These are phyloP conservation scores for Sphagnurus paluster DNA, from an alignment of 1,284 basidiomycete species.

Conservation along the genomic window DNA sequence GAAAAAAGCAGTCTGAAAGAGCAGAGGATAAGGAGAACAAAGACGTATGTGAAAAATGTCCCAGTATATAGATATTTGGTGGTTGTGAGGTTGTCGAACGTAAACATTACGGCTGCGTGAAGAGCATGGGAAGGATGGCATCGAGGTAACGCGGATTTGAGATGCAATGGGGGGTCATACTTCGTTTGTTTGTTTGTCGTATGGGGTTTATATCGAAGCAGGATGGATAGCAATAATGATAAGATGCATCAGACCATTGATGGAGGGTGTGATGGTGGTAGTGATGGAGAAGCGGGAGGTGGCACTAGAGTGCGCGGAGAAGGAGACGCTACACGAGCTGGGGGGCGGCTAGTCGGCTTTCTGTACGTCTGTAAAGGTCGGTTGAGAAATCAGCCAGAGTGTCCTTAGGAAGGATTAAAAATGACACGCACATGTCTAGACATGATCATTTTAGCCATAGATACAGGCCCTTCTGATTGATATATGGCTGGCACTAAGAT, in stretches of 20 bases:
- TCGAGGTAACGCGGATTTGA: slow-evolving; percentile 9
- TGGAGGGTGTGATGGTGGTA: slow-evolving; percentile 15
- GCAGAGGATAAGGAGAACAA: neutral
- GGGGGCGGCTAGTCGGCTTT: slow-evolving; percentile 35
- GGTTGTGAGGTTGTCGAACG: too few species aligned
- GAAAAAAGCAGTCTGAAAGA: neutral
- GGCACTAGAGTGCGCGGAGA: slow-evolving; percentile 7
- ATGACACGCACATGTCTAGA: slow-evolving; percentile 39
- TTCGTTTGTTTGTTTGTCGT: slow-evolving; percentile 5
- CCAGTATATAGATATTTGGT: neutral
- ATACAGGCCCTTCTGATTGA: slow-evolving; percentile 38
- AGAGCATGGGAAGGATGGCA: slow-evolving; percentile 10
- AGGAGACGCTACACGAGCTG: slow-evolving; percentile 23
- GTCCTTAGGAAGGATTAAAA: neutral
- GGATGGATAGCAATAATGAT: slow-evolving; percentile 22
- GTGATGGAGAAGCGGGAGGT: slow-evolving; percentile 8
- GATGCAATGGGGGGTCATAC: slow-evolving; percentile 5
- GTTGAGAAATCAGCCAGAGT: slow-evolving; percentile 1
- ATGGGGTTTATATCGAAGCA: slow-evolving; percentile 7
- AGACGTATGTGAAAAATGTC: neutral
- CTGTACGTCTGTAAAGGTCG: slow-evolving; percentile 39
- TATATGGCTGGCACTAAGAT: slow-evolving; percentile 38
- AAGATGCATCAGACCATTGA: slow-evolving; percentile 23
- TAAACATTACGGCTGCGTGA: too few species aligned
- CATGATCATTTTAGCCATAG: slow-evolving; percentile 51